Base-by-base conservation (phyloP, 1,284 basidiomycete genomes). In the Ustilago xerochloae region DNA sequence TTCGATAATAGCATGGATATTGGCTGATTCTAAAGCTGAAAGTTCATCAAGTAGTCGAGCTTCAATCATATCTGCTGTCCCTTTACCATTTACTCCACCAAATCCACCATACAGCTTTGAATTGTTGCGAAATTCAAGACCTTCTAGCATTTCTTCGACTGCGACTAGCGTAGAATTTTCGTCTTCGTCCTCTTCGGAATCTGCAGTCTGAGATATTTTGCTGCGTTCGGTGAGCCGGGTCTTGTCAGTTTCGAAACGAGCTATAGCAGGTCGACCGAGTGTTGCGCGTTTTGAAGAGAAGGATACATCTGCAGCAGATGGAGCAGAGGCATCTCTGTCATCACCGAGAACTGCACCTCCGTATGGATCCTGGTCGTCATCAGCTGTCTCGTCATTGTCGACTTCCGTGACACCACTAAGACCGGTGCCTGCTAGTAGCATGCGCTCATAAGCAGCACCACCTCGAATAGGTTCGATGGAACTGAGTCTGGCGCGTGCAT, bases 91-190 rank as follows among this genome's bases (percentile, higher is more conserved):
- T 4, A 47, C 43, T 10, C 63, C 28, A 5, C 59, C 51, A 41
- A 58, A 65, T 13, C 60, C 61, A n/a, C n/a, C n/a, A n/a, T n/a
- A n/a, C n/a, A n/a, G n/a, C 24, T 67, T 49, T 0, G 67, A 56
- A 6, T 61, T 58, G 13, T 63, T 60, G 10, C 71, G 65, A 94
- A 93, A 98, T 84, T 99, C 96, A 81, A 97, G 96, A 0, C 95
- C 95, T 81, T 99, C 96, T 10, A 99, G 88, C 93, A 99, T 95
- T 84, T 99, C 97, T 83, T 99, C 97, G 4, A 99, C 81, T 7
- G 81, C 79, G 1, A 78, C 64, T 1, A 84, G 73, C 4, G 81
- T 81, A 10, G 77, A 55, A 20, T 83, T 77, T 9, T 83, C 80
- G 32, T 82, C 80, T 18, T 78, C 75, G 15, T 80, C 77, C 8